Evolutionary conservation across 2,329 filamentous ascomycete species (phyloP).

Genomic region (Aspergillus cejpii): DNA sequence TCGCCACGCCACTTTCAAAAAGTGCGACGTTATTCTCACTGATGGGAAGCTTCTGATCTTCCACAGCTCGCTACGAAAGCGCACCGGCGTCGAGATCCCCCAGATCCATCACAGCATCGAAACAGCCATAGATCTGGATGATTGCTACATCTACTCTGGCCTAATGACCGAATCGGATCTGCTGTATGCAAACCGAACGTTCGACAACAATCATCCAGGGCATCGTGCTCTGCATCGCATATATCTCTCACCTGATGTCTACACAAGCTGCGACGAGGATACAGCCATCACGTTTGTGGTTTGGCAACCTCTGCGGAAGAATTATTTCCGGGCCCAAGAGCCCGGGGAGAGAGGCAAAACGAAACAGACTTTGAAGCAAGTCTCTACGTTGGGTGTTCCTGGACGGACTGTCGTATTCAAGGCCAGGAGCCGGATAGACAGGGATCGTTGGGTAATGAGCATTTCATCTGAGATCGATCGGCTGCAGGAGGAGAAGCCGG

Average conservation of each 20-base stretch:
- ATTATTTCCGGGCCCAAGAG: slow-evolving; percentile 47
- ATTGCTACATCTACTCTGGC: slow-evolving; percentile 61
- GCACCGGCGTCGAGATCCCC: slow-evolving; percentile 50
- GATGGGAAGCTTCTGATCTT: slow-evolving; percentile 58
- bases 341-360: slow-evolving; percentile 35
- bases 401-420: slow-evolving; percentile 61
- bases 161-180: slow-evolving; percentile 57
- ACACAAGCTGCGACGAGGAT: slow-evolving; percentile 58
- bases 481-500: slow-evolving; percentile 41
- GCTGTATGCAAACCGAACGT: slow-evolving; percentile 58
- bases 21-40: slow-evolving; percentile 55
- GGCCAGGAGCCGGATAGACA: slow-evolving; percentile 56
- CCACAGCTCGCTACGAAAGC: slow-evolving; percentile 51
- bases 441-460: slow-evolving; percentile 62
- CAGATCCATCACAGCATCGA: slow-evolving; percentile 59
- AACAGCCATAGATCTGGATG: slow-evolving; percentile 52
- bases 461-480: slow-evolving; percentile 62
- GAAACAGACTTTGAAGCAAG: slow-evolving; percentile 49
- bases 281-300: slow-evolving; percentile 62
- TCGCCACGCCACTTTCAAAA: slow-evolving; percentile 55
- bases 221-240: slow-evolving; percentile 54
- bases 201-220: slow-evolving; percentile 56
- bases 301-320: slow-evolving; percentile 55
- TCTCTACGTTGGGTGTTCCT: slow-evolving; percentile 54
- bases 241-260: slow-evolving; percentile 52